phyloP scores from a whole-genome alignment of 2,329 filamentous ascomycete species.

The Alternaria solani region DNA sequence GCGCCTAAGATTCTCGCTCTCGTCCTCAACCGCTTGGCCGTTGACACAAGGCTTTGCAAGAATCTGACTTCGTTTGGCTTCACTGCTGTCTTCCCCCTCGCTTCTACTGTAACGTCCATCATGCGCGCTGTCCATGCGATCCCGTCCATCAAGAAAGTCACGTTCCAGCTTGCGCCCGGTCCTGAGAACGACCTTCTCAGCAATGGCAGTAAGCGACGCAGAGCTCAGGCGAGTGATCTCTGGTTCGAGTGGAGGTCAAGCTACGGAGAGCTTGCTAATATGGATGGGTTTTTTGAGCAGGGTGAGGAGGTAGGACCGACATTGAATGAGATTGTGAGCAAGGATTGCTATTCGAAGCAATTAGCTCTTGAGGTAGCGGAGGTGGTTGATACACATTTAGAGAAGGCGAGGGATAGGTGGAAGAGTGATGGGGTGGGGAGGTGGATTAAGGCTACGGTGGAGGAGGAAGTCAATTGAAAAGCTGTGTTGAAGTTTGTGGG shows the following conservation, averaged over 20 bases:
- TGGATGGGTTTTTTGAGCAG: conserved; percentile 20
- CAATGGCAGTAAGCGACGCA: conserved; percentile 49
- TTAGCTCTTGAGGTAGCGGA: conserved; percentile 35
- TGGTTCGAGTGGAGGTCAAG: conserved; percentile 49
- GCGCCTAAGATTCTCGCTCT: conserved; percentile 69
- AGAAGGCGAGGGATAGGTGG: conserved; percentile 36
- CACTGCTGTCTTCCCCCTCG: conserved; percentile 70
- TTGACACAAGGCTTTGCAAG: conserved; percentile 35
- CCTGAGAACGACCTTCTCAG: conserved; percentile 51
- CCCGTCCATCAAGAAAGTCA: conserved; percentile 43
- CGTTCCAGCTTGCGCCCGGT: conserved; percentile 55
- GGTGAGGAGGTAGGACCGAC: conserved; percentile 13
- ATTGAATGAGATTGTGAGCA: conserved; percentile 28
- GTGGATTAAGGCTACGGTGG: conserved; percentile 32
- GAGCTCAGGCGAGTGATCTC: conserved; percentile 54
- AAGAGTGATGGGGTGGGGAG: conserved; percentile 23
- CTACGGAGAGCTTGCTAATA: conserved; percentile 39
- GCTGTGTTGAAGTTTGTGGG: neutral
- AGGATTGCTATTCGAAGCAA: conserved; percentile 31
- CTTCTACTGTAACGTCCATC: conserved; percentile 61
- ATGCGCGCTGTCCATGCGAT: conserved; percentile 38
- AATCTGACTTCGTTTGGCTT: conserved; percentile 63
- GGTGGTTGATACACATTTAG: conserved; percentile 28
- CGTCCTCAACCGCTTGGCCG: conserved; percentile 48
- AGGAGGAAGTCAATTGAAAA: neutral